These are phyloP conservation scores for Metschnikowia aberdeeniae DNA, from an alignment of 805 yeast species.

Conservation along the genomic window DNA sequence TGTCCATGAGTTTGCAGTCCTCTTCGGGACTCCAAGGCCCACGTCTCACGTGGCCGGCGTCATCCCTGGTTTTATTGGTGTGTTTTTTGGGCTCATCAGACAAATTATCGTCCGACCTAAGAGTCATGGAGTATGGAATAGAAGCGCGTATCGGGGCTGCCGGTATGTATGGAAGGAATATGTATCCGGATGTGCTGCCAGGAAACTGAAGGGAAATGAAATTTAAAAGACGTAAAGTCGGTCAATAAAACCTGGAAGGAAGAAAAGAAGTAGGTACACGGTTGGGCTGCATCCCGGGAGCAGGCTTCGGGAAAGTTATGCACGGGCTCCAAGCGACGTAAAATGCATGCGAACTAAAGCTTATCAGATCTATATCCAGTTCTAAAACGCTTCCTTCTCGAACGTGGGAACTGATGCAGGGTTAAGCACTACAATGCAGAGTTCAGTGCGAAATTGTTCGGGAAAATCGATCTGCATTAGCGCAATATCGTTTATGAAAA, in stretches of 20 bases:
- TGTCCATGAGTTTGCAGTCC: constrained; percentile 65
- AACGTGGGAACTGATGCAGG: constrained; percentile 1
- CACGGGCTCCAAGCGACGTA: not conserved
- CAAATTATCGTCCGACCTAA: not conserved
- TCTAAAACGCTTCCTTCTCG: constrained; percentile 4
- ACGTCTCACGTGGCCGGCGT: constrained; percentile 37
- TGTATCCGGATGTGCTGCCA: too few relatives aligned
- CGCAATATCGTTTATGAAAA: constrained; percentile 1
- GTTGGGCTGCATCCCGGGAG: not conserved
- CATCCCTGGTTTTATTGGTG: constrained; percentile 1
- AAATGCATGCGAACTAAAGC: constrained; percentile 1
- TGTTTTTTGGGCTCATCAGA: constrained; percentile 1
- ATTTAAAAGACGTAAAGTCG: too few relatives aligned
- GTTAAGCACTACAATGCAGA: constrained; percentile 2
- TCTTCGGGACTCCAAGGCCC: constrained; percentile 93
- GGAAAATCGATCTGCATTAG: constrained; percentile 2
- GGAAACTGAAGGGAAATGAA: too few relatives aligned
- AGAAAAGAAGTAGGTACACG: not conserved
- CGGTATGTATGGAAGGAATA: too few relatives aligned
- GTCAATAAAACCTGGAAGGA: not conserved
- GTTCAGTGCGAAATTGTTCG: constrained; percentile 2
- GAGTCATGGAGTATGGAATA: not conserved
- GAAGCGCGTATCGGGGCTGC: too few relatives aligned
- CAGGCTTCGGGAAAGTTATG: not conserved
- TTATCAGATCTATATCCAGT: constrained; percentile 4